Base-by-base conservation (phyloP, 306 rosid species). In the Glycyrrhiza uralensis region DNA sequence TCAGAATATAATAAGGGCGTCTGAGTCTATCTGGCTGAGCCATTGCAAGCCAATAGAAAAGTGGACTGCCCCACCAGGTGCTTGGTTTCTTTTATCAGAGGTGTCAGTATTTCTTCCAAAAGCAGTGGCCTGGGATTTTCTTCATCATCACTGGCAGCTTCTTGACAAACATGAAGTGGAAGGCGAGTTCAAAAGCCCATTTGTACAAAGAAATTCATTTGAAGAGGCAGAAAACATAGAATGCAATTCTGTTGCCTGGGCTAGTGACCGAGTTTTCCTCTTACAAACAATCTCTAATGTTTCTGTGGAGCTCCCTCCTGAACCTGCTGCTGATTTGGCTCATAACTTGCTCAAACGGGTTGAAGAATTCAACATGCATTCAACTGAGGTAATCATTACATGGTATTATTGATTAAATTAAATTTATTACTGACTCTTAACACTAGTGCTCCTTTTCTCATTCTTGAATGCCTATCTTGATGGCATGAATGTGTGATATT, bases 41-140 rank as follows among this genome's bases (percentile, higher is more conserved):
- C 82, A 86, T 56, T 83, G 89, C 69, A 59, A 72, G 89, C 89
- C 94, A 14, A 88, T 85, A 76, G 97, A 83, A 76, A 87, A 87
- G 75, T 93, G 98, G 98, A 91, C 89, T 30, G 97, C 98, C 46
- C 98, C 97, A 10, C 85, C 84, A 0, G 98, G 98, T 72, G 91
- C 96, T 62, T 91, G 98, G 98, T 86, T 93, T 85, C 96, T 93
- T 61, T 72, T 93, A 60, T 91, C 98, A 19, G 97, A 93, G 89
- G 89, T 91, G 59, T 93, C 98, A 10, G 78, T 82, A 32, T 93
- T 74, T 76, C 94, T 93, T 82, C 73, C 90, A 69, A 87, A 89
- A 86, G 80, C 83, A 60, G 92, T 93, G 62, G 87, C 89, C 65
- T 93, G 97, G 98, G 87, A 91, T 67, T 93, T 93, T 74, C 98